A percentile compares a stretch with the other conserved stretches of the same genome.
Evolutionary conservation across 2,329 filamentous ascomycete species (phyloP).

Genomic region (Aspergillus brasiliensis): DNA sequence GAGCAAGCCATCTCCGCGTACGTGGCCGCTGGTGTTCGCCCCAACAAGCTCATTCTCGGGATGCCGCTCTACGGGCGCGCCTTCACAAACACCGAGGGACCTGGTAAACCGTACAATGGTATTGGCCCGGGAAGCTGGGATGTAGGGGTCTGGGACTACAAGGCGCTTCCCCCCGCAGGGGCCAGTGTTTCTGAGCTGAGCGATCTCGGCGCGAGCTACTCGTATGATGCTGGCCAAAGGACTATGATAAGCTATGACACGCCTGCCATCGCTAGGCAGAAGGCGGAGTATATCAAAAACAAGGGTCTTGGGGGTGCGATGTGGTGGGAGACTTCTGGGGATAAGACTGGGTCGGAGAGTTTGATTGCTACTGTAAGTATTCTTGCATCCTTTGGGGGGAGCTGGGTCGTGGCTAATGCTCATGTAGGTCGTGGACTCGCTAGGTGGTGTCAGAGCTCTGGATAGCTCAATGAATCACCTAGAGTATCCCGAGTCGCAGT

Average conservation of each 20-base stretch:
- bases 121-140: constrained; percentile 83
- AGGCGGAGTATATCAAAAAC: constrained; percentile 70
- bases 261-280: constrained; percentile 64
- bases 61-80: constrained; percentile 92
- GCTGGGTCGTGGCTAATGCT: not conserved
- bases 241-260: constrained; percentile 78
- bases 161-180: constrained; percentile 72
- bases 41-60: constrained; percentile 78
- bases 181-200: constrained; percentile 63
- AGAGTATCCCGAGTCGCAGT: constrained; percentile 14
- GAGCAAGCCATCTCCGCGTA: constrained; percentile 72
- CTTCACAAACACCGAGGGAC: constrained; percentile 76
- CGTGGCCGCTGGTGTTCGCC: constrained; percentile 61
- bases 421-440: constrained; percentile 9
- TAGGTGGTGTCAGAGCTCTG: constrained; percentile 5
- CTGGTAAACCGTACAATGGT: constrained; percentile 69
- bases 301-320: constrained; percentile 80
- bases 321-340: constrained; percentile 92
- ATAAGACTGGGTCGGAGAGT: constrained; percentile 65
- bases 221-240: constrained; percentile 63
- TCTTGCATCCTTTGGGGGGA: not conserved
- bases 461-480: constrained; percentile 15
- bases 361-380: constrained; percentile 61
- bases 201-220: constrained; percentile 69
- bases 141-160: constrained; percentile 84